Evolutionary conservation across 148 eudicot species (phyloP).

Genomic region (Beta vulgaris): DNA sequence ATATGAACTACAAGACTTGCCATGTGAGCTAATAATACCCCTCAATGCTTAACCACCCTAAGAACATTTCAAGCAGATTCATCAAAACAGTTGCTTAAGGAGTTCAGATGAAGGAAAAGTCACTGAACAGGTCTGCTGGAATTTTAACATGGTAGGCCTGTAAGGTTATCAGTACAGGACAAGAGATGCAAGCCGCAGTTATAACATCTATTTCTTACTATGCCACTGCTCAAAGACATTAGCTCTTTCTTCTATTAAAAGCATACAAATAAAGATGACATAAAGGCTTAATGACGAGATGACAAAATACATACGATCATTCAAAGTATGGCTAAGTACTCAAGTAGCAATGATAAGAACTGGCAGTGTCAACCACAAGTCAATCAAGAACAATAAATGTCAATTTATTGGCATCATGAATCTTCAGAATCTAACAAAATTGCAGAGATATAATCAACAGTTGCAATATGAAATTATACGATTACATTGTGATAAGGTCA

Average conservation of each 20-base stretch:
- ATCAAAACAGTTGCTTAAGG: constrained; percentile 16
- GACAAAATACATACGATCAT: neutral
- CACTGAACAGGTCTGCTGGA: neutral
- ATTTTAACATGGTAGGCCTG: neutral
- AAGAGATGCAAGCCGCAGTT: neutral
- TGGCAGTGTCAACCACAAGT: neutral
- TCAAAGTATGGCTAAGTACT: too few species aligned
- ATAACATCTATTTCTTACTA: neutral
- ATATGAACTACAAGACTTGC: constrained; percentile 7
- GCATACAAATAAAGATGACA: neutral
- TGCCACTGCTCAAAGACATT: neutral
- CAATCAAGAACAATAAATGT: neutral
- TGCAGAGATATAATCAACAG: neutral
- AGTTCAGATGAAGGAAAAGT: constrained; percentile 1
- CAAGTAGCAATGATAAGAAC: neutral
- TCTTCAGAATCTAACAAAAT: neutral
- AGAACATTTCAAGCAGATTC: constrained; percentile 4
- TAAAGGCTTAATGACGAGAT: neutral
- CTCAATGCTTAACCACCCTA: neutral
- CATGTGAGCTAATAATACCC: constrained; percentile 14
- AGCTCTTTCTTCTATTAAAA: neutral
- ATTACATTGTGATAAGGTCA: neutral
- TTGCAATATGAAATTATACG: neutral
- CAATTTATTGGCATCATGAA: neutral
- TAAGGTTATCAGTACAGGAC: neutral